A percentile compares a stretch with the other conserved stretches of the same genome.
phyloP scores from a whole-genome alignment of 225 moss, liverwort and hornwort species.

The Polytrichum formosum region DNA sequence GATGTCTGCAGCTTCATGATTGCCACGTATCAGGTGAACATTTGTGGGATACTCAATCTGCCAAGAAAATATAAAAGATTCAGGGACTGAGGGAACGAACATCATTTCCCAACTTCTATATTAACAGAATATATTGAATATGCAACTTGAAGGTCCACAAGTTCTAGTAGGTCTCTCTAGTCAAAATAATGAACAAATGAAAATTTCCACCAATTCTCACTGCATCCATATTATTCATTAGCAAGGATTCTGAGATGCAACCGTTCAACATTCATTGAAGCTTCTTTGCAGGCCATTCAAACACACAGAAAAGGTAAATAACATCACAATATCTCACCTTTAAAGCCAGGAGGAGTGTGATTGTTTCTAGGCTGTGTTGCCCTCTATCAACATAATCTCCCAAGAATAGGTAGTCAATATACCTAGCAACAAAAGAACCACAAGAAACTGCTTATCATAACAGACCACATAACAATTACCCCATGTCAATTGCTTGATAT shows the following conservation, averaged over 20 bases:
- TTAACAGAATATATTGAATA: too few species aligned
- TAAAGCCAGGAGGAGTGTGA: constrained; percentile 66
- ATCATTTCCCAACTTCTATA: constrained; percentile 4
- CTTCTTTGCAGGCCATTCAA: too few species aligned
- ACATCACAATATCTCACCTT: constrained; percentile 38
- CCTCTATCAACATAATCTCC: constrained; percentile 85
- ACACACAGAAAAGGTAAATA: too few species aligned
- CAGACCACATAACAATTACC: too few species aligned
- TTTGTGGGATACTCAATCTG: constrained; percentile 75
- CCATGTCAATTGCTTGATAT: too few species aligned
- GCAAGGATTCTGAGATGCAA: too few species aligned
- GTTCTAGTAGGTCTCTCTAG: too few species aligned
- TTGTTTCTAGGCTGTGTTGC: constrained; percentile 83
- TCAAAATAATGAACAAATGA: too few species aligned
- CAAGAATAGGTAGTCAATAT: constrained; percentile 78
- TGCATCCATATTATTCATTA: too few species aligned
- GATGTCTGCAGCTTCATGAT: constrained; percentile 80
- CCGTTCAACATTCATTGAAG: too few species aligned
- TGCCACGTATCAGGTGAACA: constrained; percentile 73
- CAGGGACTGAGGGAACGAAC: constrained; percentile 2
- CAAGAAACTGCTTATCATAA: background rate
- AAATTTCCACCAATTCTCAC: too few species aligned
- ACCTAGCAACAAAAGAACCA: constrained; percentile 33
- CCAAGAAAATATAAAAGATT: constrained; percentile 12
- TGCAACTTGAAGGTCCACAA: too few species aligned